Evolutionary conservation across 192 early-diverging fungal genomes (phyloP), one percentile per base, ranked within the genome.

Genomic region (Gigaspora rosea): DNA sequence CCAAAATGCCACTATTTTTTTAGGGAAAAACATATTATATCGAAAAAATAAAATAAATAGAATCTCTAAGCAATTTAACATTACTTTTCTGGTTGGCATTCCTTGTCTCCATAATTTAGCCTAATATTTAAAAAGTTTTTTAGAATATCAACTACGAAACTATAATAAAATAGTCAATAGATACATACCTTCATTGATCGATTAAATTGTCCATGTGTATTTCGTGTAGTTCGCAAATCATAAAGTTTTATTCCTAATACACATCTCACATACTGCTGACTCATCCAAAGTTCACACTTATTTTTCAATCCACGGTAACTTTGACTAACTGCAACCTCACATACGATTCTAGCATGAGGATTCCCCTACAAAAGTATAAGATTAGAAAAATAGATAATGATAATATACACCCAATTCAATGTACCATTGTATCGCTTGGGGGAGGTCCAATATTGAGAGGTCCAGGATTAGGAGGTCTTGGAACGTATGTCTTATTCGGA

Each of bases 71-170:
- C 67, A 69, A 36, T 69, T 69, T 69, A 69, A 69, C 48, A 69
- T 69, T 69, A 69, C 67, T 69, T 69, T 69, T 69, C 66, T 69
- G 46, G 67, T 69, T 48, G 54, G 71, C 12, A 54, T 4, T 58
- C 27, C 27, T 0, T 47, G 73, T 62, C 15, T 64, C 73, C 58
- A 75, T 50, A 75, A 51, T 15, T 35, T 75, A 6, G 61, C 61
- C 58, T 75, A 75, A 75, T 75, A 75, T 75, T 62, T 46, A 75
- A 74, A 75, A 75, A 62, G 46, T 35, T 35, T 22, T 73, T 46
- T 75, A 22, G 41, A n/a, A 75, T 33, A 63, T 75, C 35, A 75
- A 75, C 64, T 66, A 66, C 18, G 64, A 27, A 59, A n/a, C 48
- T 59, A 59, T 59, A 59, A 59, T 22, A 59, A 59, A 59, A 59